Evolutionary conservation across 129 eudicot genomes (phyloP).

Genomic region (Apium graveolens): DNA sequence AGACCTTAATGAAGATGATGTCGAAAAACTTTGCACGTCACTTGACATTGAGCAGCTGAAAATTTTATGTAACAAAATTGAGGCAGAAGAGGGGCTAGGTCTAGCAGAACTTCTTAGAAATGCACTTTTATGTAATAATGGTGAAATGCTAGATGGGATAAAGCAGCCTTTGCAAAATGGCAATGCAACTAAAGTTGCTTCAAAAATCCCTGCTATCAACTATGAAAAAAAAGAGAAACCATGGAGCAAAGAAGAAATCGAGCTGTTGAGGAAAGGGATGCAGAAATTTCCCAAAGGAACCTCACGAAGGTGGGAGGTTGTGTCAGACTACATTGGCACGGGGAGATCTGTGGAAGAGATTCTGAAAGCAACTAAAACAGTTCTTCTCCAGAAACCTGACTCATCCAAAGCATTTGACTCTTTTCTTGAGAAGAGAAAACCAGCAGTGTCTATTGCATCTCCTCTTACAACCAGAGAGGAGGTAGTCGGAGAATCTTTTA

Average conservation of each 20-base stretch:
- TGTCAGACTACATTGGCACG: conserved; percentile 87
- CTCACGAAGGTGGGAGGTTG: conserved; percentile 93
- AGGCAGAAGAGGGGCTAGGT: conserved; percentile 41
- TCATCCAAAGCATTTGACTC: conserved; percentile 87
- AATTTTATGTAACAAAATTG: conserved; percentile 60
- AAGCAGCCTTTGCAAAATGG: conserved; percentile 42
- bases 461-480: conserved; percentile 78
- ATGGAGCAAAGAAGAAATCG: conserved; percentile 87
- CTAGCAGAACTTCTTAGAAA: conserved; percentile 49
- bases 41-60: conserved; percentile 53
- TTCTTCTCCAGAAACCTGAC: conserved; percentile 91
- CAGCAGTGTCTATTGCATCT: conserved; percentile 59
- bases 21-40: conserved; percentile 64
- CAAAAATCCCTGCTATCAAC: conserved; percentile 18
- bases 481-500: conserved; percentile 29
- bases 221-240: conserved; percentile 64
- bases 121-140: conserved; percentile 29
- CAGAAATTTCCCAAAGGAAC: conserved; percentile 89
- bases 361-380: conserved; percentile 86
- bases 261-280: conserved; percentile 76
- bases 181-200: conserved; percentile 26
- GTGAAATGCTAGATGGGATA: conserved; percentile 21
- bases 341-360: conserved; percentile 81
- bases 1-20: conserved; percentile 50
- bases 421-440: conserved; percentile 86